Percentiles rank a stretch among this genome's conserved stretches.
These are phyloP conservation scores for Skeletonema marinoi DNA, from an alignment of 108 stramenopile genomes.

Conservation along the genomic window DNA sequence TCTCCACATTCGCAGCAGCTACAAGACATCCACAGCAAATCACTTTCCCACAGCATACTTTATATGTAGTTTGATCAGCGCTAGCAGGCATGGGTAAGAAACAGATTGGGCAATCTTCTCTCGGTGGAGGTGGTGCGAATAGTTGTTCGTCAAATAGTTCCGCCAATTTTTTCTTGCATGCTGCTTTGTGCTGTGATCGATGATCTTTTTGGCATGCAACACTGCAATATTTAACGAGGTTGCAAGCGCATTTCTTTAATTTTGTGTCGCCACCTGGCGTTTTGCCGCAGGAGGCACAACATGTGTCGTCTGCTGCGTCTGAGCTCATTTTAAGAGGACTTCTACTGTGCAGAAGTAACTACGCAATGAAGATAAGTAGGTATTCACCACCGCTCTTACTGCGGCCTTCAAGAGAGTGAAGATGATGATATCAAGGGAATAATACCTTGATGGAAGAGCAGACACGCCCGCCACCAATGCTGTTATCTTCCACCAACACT, in stretches of 20 bases:
- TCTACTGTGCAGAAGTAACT: too few relatives aligned
- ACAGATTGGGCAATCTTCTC: neutral
- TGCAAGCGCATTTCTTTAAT: neutral
- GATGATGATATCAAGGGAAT: too few relatives aligned
- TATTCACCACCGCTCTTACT: too few relatives aligned
- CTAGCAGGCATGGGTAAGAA: neutral
- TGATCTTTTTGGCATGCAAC: neutral
- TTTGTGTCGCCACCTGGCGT: neutral
- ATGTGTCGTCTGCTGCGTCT: neutral
- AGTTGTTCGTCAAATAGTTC: neutral
- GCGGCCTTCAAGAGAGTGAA: too few relatives aligned
- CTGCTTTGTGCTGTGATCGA: neutral
- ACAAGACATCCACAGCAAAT: neutral
- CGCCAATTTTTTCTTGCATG: neutral
- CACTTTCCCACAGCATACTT: neutral
- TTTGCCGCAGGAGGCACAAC: neutral
- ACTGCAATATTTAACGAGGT: neutral
- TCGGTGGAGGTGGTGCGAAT: neutral
- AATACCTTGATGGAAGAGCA: too few relatives aligned
- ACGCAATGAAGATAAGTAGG: too few relatives aligned
- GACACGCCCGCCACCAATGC: too few relatives aligned
- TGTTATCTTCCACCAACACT: too few relatives aligned
- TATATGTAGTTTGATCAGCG: neutral
- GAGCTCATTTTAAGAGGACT: too few relatives aligned
- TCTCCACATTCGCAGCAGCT: neutral